phyloP scores from a whole-genome alignment of 1,139 yeast species.

The Protomyces lactucae-debilis region DNA sequence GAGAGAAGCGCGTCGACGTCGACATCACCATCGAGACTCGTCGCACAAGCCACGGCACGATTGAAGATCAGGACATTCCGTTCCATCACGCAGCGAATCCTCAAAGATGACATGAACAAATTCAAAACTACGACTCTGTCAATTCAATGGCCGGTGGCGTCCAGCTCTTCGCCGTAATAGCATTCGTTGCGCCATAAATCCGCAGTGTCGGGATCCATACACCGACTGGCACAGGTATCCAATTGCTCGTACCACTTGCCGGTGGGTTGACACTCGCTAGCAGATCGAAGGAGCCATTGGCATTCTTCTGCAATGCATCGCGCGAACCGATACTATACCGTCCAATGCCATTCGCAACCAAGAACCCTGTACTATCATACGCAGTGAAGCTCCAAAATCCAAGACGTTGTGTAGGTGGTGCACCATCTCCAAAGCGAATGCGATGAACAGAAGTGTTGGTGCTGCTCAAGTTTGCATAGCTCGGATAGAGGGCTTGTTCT shows the following conservation, averaged over 20 bases:
- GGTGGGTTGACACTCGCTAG: not conserved
- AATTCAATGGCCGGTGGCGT: not conserved
- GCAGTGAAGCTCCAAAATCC: constrained; percentile 1
- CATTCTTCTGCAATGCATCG: not conserved
- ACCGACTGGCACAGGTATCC: not conserved
- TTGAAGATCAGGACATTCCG: not conserved
- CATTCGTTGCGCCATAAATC: not conserved
- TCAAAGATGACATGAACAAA: not conserved
- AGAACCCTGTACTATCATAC: not conserved
- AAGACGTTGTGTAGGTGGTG: not conserved
- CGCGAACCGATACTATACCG: not conserved
- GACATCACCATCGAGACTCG: not conserved
- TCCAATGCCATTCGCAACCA: not conserved
- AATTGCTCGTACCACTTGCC: not conserved
- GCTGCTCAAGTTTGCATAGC: not conserved
- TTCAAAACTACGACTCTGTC: not conserved
- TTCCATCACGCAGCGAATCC: not conserved
- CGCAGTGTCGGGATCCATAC: not conserved
- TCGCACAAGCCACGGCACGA: not conserved
- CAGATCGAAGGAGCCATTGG: not conserved
- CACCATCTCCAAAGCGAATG: not conserved
- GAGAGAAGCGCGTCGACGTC: not conserved
- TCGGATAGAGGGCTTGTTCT: not conserved
- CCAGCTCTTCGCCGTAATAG: not conserved
- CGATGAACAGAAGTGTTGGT: not conserved